phyloP scores from a whole-genome alignment of 305 asterid species.

The Solanum hybrid region DNA sequence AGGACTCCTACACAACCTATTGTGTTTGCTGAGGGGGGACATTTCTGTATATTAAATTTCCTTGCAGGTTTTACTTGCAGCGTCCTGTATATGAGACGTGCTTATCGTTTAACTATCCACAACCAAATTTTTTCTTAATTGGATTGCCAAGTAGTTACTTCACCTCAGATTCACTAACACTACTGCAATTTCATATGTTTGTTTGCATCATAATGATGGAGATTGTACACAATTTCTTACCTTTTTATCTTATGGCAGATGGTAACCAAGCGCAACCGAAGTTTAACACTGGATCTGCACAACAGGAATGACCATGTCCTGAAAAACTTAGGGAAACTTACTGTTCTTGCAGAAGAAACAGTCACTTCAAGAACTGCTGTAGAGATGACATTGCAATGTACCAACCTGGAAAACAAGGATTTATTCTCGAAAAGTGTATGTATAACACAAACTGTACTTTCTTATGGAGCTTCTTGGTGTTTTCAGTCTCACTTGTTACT shows the following conservation, averaged over 20 bases:
- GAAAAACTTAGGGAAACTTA: constrained; percentile 44
- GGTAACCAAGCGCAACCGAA: constrained; percentile 43
- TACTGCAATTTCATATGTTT: not conserved
- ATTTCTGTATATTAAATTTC: not conserved
- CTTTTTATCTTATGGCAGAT: constrained; percentile 31
- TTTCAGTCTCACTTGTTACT: not conserved
- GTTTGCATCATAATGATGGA: not conserved
- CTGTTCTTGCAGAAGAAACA: constrained; percentile 63
- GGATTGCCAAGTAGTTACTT: not conserved
- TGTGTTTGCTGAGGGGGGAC: not conserved
- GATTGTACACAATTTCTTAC: not conserved
- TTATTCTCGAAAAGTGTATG: constrained; percentile 65
- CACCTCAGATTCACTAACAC: not conserved
- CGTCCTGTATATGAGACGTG: not conserved
- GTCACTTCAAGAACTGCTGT: constrained; percentile 53
- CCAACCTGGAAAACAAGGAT: constrained; percentile 62
- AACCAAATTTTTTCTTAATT: not conserved
- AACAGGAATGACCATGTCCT: constrained; percentile 29
- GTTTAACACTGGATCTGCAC: constrained; percentile 48
- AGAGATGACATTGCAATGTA: constrained; percentile 48
- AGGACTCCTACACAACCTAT: not conserved
- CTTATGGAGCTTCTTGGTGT: constrained; percentile 1
- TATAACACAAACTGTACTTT: not conserved
- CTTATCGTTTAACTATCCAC: not conserved
- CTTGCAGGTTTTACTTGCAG: not conserved